A percentile compares a stretch with the other conserved stretches of the same genome.
Conservation (phyloP, 306 rosid species). For the Clitoria ternatea region DNA sequence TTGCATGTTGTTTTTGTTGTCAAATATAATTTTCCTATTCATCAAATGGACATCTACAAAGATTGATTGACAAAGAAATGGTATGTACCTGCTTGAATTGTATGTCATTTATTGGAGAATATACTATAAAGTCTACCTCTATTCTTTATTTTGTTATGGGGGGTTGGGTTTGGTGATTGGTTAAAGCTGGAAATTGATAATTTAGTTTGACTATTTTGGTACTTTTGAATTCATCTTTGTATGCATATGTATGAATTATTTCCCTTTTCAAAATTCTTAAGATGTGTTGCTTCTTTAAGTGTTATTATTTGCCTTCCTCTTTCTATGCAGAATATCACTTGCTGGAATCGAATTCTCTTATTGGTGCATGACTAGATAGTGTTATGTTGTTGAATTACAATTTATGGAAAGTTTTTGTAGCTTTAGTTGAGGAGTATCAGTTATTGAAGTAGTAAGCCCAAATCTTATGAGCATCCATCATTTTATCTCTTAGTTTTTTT, state of each 20-base stretch:
- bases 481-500: slow-evolving; percentile 21
- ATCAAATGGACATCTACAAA: slow-evolving; percentile 34
- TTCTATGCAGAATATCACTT: slow-evolving; percentile 1
- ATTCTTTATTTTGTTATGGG: not conserved
- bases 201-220: not conserved
- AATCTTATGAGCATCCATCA: slow-evolving; percentile 10
- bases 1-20: slow-evolving; percentile 31
- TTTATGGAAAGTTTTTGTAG: not conserved
- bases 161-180: not conserved
- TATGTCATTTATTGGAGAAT: slow-evolving; percentile 7
- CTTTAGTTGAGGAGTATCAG: not conserved
- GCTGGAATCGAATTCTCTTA: not conserved
- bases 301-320: slow-evolving; percentile 12
- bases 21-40: slow-evolving; percentile 31
- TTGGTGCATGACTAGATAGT: slow-evolving; percentile 1
- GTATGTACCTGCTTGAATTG: slow-evolving; percentile 41
- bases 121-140: not conserved
- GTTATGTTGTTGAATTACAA: slow-evolving; percentile 9
- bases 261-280: slow-evolving; percentile 18
- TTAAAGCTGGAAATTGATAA: not conserved
- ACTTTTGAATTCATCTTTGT: not conserved
- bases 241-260: not conserved
- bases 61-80: slow-evolving; percentile 87
- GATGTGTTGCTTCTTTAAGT: slow-evolving; percentile 7
- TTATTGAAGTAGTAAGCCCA: slow-evolving; percentile 8